A percentile compares a stretch with the other conserved stretches of the same genome.
phyloP scores from a whole-genome alignment of 1,284 basidiomycete genomes.

The Coniophora puteana region DNA sequence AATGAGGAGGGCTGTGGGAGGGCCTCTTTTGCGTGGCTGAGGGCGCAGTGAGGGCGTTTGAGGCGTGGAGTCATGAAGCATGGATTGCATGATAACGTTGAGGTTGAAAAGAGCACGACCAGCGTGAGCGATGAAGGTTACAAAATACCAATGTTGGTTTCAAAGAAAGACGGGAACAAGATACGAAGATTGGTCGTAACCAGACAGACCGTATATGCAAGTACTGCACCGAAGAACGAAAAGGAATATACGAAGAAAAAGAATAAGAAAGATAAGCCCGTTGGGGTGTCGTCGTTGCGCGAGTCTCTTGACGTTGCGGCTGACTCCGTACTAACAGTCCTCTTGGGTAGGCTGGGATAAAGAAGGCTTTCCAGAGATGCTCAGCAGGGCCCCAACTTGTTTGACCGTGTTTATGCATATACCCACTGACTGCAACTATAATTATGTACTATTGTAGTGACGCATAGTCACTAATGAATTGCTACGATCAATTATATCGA shows the following conservation, averaged over 20 bases:
- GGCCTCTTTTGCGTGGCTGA: constrained; percentile 48
- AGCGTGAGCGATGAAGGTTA: constrained; percentile 33
- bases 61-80: constrained; percentile 18
- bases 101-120: constrained; percentile 38
- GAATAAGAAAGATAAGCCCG: constrained; percentile 21
- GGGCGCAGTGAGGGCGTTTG: constrained; percentile 9
- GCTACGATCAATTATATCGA: no score
- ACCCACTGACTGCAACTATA: no score
- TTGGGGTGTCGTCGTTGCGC: no score
- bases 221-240: constrained; percentile 18
- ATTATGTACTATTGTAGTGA: no score
- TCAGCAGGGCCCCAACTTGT: no score
- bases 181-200: constrained; percentile 1
- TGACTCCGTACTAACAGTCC: no score
- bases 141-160: constrained; percentile 7
- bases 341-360: no score
- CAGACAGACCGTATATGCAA: no score
- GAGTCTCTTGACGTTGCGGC: no score
- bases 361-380: no score
- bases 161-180: constrained; percentile 12
- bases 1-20: constrained; percentile 58
- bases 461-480: no score
- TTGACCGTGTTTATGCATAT: no score
- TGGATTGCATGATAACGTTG: constrained; percentile 35
- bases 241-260: constrained; percentile 23